These are phyloP conservation scores for Alternaria longipes DNA, from an alignment of 2,329 filamentous ascomycete species.

Conservation along the genomic window DNA sequence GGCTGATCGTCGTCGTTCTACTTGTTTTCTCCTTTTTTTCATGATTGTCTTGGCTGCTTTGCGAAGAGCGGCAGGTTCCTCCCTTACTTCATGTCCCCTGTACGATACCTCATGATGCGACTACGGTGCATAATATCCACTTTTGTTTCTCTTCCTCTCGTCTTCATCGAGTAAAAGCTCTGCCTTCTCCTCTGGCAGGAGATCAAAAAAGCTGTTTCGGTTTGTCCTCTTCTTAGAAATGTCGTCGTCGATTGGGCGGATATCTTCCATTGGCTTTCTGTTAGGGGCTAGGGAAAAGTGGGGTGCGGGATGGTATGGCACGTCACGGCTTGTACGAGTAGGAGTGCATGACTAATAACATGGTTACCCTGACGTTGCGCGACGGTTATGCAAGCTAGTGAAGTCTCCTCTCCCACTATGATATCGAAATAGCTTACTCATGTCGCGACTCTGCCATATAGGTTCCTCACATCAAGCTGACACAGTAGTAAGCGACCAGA, in stretches of 20 bases:
- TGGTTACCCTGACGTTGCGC: background rate
- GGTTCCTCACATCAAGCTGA: background rate
- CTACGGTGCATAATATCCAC: background rate
- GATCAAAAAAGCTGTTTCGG: background rate
- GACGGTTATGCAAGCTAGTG: background rate
- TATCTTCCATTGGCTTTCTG: background rate
- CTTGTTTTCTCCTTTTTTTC: background rate
- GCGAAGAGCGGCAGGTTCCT: background rate
- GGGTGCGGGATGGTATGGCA: background rate
- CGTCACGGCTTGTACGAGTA: background rate
- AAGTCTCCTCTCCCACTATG: too few relatives aligned
- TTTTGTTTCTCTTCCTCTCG: background rate
- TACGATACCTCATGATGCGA: constrained; percentile 3
- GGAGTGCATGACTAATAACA: background rate
- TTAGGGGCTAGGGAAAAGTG: background rate
- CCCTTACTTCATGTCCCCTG: background rate
- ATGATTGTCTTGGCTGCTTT: background rate
- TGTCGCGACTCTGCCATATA: background rate
- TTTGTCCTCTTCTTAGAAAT: background rate
- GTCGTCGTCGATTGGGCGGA: background rate
- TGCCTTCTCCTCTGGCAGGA: background rate
- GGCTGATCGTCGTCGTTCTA: background rate
- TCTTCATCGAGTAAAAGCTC: background rate
- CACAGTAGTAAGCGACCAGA: background rate
- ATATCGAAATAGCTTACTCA: background rate